phyloP scores from a whole-genome alignment of 2,329 filamentous ascomycete genomes.

The Ceratocystis colombiana region DNA sequence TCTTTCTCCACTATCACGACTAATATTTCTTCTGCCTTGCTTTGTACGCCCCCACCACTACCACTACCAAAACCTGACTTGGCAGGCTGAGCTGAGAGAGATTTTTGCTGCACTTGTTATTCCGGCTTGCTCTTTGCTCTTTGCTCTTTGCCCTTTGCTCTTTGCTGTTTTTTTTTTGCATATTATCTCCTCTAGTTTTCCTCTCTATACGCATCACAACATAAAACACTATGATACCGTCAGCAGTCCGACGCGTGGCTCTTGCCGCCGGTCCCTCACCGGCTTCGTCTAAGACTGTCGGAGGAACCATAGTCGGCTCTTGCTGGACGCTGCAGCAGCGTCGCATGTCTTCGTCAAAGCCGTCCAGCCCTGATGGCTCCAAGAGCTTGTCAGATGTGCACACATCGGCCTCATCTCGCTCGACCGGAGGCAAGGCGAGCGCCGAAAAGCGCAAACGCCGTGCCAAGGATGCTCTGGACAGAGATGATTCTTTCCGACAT shows the following conservation, averaged over 20 bases:
- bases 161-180: neutral
- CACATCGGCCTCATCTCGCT: slow-evolving; percentile 37
- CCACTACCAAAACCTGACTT: neutral
- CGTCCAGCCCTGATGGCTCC: slow-evolving; percentile 49
- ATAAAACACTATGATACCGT: slow-evolving; percentile 41
- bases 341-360: slow-evolving; percentile 52
- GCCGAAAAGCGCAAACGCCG: slow-evolving; percentile 51
- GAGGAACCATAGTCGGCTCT: slow-evolving; percentile 31
- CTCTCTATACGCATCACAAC: slow-evolving; percentile 20
- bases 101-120: slow-evolving; percentile 22
- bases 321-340: slow-evolving; percentile 41
- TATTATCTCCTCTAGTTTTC: slow-evolving; percentile 22
- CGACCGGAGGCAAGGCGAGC: slow-evolving; percentile 36
- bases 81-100: slow-evolving; percentile 17
- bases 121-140: neutral
- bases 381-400: slow-evolving; percentile 37
- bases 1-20: slow-evolving; percentile 26
- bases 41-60: neutral
- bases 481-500: slow-evolving; percentile 42
- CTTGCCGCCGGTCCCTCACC: slow-evolving; percentile 27
- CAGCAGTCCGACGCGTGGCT: slow-evolving; percentile 47
- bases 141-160: too few species aligned
- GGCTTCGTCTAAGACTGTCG: slow-evolving; percentile 35
- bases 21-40: slow-evolving; percentile 16
- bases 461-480: slow-evolving; percentile 41